Evolutionary conservation across 2,329 filamentous ascomycete genomes (phyloP).

Genomic region (Ophiostoma perfectum): DNA sequence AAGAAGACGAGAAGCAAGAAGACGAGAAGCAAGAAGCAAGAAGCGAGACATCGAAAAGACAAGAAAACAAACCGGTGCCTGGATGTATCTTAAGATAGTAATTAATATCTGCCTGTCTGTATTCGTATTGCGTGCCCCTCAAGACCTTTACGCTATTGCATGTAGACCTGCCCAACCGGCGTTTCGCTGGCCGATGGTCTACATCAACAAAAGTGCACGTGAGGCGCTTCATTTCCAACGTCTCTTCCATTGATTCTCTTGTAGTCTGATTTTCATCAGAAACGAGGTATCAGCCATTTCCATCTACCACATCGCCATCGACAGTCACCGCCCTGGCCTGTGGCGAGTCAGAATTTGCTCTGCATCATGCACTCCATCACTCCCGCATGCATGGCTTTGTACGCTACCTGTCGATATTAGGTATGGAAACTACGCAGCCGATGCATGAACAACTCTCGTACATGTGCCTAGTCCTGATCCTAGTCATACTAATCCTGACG

Average conservation of each 20-base stretch:
- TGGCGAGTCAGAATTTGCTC: conserved; percentile 12
- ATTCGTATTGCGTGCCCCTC: background rate
- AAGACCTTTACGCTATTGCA: background rate
- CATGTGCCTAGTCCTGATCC: background rate
- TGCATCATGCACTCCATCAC: conserved; percentile 11
- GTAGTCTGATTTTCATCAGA: background rate
- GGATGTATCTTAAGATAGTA: no score
- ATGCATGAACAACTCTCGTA: background rate
- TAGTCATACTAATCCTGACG: background rate
- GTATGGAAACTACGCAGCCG: conserved; percentile 5
- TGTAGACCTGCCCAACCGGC: background rate
- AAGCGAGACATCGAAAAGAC: background rate
- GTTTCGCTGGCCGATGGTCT: background rate
- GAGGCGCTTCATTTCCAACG: background rate
- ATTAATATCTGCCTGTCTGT: background rate
- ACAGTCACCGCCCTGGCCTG: background rate
- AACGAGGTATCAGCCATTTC: background rate
- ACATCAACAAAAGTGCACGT: background rate
- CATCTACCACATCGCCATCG: background rate
- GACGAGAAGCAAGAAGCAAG: background rate
- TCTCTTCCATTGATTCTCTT: background rate
- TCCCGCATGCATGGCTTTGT: conserved; percentile 5
- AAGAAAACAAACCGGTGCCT: conserved; percentile 1
- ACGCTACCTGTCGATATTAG: background rate
- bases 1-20: no score